Conservation (phyloP, 2,329 filamentous ascomycete genomes). For the Periglandula ipomoeae region DNA sequence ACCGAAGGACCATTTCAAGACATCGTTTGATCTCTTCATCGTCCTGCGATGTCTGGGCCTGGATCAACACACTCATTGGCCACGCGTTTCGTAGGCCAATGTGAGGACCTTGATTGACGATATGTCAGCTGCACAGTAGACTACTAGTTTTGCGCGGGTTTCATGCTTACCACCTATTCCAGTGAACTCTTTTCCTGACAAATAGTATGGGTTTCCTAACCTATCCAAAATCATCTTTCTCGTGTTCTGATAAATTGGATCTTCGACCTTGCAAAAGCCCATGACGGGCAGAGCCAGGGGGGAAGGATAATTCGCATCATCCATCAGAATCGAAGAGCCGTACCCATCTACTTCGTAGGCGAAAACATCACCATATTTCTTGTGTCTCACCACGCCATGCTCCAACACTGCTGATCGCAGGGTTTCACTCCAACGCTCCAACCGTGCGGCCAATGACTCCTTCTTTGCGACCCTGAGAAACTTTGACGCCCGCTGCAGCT, state of each 20-base stretch:
- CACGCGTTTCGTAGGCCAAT: conserved; percentile 86
- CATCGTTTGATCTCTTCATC: conserved; percentile 73
- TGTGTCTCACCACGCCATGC: conserved; percentile 70
- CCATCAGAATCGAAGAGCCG: conserved; percentile 75
- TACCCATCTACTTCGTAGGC: conserved; percentile 86
- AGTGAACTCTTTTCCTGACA: conserved; percentile 65
- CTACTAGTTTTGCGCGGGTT: conserved; percentile 4
- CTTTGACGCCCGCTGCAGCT: conserved; percentile 65
- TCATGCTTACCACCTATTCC: conserved; percentile 70
- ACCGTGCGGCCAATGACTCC: conserved; percentile 38
- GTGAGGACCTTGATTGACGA: conserved; percentile 39
- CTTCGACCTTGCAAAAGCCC: conserved; percentile 57
- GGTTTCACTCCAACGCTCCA: conserved; percentile 48
- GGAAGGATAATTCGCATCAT: conserved; percentile 81
- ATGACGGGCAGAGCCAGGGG: conserved; percentile 69
- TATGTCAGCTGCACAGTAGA: conserved; percentile 9
- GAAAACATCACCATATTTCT: conserved; percentile 69
- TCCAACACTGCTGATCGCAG: conserved; percentile 76
- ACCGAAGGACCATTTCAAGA: conserved; percentile 64
- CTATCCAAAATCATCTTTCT: conserved; percentile 66
- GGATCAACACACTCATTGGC: conserved; percentile 91
- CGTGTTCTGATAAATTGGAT: conserved; percentile 79
- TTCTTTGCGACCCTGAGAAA: conserved; percentile 57
- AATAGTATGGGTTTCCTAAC: conserved; percentile 77
- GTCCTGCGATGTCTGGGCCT: conserved; percentile 79